Evolutionary conservation across 371 early-diverging fungal genomes (phyloP).

Genomic region (Apophysomyces sp.): DNA sequence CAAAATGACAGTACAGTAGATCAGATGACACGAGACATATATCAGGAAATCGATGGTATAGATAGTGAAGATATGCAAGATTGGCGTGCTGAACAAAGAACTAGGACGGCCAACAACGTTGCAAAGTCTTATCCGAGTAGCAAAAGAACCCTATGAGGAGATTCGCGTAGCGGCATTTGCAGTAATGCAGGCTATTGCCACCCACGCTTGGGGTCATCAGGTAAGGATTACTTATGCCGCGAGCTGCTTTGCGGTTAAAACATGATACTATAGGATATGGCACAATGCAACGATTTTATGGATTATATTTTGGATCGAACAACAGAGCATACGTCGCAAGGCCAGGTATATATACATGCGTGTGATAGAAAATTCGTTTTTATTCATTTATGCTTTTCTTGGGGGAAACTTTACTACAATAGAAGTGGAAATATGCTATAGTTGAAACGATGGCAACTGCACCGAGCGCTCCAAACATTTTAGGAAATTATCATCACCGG

Average conservation of each 20-base stretch:
- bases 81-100: neutral
- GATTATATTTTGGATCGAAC: constrained; percentile 47
- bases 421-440: constrained; percentile 50
- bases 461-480: constrained; percentile 17
- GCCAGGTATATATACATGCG: constrained; percentile 31
- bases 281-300: constrained; percentile 35
- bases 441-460: constrained; percentile 26
- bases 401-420: neutral
- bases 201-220: constrained; percentile 42
- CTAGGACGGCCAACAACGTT: constrained; percentile 10
- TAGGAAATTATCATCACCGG: constrained; percentile 29
- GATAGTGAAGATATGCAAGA: neutral
- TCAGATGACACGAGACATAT: constrained; percentile 27
- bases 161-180: constrained; percentile 42
- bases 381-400: no score
- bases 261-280: constrained; percentile 20
- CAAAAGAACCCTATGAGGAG: constrained; percentile 41
- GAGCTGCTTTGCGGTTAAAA: neutral
- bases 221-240: constrained; percentile 11
- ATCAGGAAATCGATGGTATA: constrained; percentile 24
- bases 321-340: constrained; percentile 32
- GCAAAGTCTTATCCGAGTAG: constrained; percentile 26
- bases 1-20: constrained; percentile 23
- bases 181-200: constrained; percentile 38
- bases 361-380: neutral